A percentile compares a stretch with the other conserved stretches of the same genome.
phyloP scores from a whole-genome alignment of 768 basidiomycete species.

The Boletus speciosus region DNA sequence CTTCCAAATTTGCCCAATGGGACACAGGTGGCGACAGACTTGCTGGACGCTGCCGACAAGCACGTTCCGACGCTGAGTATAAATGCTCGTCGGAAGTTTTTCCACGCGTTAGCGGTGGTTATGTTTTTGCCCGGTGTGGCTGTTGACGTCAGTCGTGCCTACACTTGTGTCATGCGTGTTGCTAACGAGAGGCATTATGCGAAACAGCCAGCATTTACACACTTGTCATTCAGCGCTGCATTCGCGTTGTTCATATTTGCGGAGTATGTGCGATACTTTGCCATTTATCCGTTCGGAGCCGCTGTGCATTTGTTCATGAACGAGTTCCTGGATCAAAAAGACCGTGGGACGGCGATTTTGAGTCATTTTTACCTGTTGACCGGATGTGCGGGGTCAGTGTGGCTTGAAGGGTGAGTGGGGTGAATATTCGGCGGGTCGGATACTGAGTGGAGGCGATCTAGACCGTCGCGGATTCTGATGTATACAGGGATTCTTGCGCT shows the following conservation, averaged over 20 bases:
- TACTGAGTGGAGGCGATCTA: constrained; percentile 20
- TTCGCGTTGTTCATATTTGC: constrained; percentile 95
- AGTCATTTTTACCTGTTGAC: constrained; percentile 97
- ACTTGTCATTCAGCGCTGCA: constrained; percentile 90
- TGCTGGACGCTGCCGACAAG: constrained; percentile 86
- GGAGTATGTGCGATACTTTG: constrained; percentile 98
- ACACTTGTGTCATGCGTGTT: constrained; percentile 2
- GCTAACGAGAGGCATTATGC: constrained; percentile 9
- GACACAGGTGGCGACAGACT: constrained; percentile 55
- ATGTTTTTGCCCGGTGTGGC: constrained; percentile 97
- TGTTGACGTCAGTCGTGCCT: constrained; percentile 66
- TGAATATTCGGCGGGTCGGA: not conserved
- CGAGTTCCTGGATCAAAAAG: constrained; percentile 94
- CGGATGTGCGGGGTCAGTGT: constrained; percentile 89
- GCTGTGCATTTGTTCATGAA: constrained; percentile 93
- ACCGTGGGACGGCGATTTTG: constrained; percentile 91
- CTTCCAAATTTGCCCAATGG: constrained; percentile 52
- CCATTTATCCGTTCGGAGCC: constrained; percentile 94
- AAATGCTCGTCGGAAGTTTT: constrained; percentile 94
- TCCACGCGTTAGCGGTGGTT: constrained; percentile 90
- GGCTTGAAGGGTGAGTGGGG: constrained; percentile 84
- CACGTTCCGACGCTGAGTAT: constrained; percentile 84
- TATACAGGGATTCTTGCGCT: constrained; percentile 87
- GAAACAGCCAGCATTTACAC: constrained; percentile 89
- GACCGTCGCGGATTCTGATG: constrained; percentile 49